Evolutionary conservation across 2,329 filamentous ascomycete genomes (phyloP).

Genomic region (Remersonia thermophila): DNA sequence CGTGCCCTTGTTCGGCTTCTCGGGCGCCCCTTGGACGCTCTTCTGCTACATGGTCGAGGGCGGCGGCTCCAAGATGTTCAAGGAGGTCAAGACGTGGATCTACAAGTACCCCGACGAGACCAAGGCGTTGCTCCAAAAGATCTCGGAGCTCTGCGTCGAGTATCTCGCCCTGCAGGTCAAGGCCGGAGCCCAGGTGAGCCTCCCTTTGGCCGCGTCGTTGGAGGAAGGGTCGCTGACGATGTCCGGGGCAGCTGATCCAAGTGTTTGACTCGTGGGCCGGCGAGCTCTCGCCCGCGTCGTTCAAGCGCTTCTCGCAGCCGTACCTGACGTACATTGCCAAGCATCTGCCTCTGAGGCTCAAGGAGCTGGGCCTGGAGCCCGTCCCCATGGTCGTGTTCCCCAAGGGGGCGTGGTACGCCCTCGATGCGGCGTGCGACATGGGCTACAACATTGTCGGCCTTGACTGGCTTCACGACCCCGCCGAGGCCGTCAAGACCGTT

Average conservation of each 20-base stretch:
- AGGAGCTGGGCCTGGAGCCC: conserved; percentile 59
- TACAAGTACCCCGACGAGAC: conserved; percentile 76
- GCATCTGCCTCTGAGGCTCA: conserved; percentile 62
- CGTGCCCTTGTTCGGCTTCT: conserved; percentile 92
- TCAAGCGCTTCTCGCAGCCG: conserved; percentile 74
- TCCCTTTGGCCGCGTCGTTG: background rate
- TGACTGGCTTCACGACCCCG: conserved; percentile 88
- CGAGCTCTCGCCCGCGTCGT: conserved; percentile 74
- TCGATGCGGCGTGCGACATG: conserved; percentile 74
- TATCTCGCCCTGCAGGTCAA: conserved; percentile 85
- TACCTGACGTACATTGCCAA: conserved; percentile 76
- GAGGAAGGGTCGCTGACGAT: conserved; percentile 7
- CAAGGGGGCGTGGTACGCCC: conserved; percentile 92
- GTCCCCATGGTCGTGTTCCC: conserved; percentile 98
- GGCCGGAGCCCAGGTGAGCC: conserved; percentile 73
- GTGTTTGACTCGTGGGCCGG: conserved; percentile 98
- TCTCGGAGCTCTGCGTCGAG: conserved; percentile 87
- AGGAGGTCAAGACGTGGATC: conserved; percentile 91
- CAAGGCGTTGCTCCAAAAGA: conserved; percentile 76
- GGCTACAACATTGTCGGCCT: conserved; percentile 90
- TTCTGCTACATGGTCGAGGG: conserved; percentile 99
- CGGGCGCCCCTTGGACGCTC: conserved; percentile 90
- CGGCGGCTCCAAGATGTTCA: conserved; percentile 88
- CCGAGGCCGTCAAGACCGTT: conserved; percentile 69
- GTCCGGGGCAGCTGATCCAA: conserved; percentile 56